Base-by-base conservation (phyloP, 257 asterid genomes). In the Przewalskia tangutica region DNA sequence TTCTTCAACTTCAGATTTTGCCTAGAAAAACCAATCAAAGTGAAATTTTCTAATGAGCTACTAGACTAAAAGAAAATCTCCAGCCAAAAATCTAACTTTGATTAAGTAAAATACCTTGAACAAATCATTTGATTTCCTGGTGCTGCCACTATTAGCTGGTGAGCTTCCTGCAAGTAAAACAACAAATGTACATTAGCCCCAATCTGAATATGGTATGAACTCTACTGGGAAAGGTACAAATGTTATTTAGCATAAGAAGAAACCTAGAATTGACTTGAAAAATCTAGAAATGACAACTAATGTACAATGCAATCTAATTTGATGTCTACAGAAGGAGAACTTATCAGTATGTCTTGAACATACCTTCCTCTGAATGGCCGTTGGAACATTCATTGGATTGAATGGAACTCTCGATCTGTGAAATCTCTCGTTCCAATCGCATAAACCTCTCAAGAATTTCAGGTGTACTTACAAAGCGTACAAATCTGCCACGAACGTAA, bases 391-490 rank as follows among this genome's bases (percentile, higher is more conserved):
- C 92, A 83, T 85, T 91, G 67, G 90, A 84, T 83, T 93, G 95
- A 67, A 86, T 81, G 32, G 97, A 90, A 78, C 86, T 88, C 82
- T 91, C 96, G 86, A 94, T 94, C 89, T 94, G 98, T 84, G 86
- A 80, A 84, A 94, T 90, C 87, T 94, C 98, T 27, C 81, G 85
- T 80, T 94, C 98, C 82, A 91, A 85, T 44, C 89, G 89, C 77
- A 89, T 70, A 79, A 92, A 87, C 87, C 97, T 89, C 91, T 94
- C 97, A 50, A 94, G 96, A 87, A 94, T 90, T 84, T 94, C 98
- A 7, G 98, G 97, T 1, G 96, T 91, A 87, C 98, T 94, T 34
- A 94, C 91, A 77, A 94, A 94, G 34, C 98, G 92, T 23, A 94
- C 96, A 84, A 92, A 92, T 87, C 97, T 94, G 93, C 80, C 79